These are phyloP conservation scores for Collybiopsis luxurians DNA, from an alignment of 768 basidiomycete genomes.

Conservation along the genomic window DNA sequence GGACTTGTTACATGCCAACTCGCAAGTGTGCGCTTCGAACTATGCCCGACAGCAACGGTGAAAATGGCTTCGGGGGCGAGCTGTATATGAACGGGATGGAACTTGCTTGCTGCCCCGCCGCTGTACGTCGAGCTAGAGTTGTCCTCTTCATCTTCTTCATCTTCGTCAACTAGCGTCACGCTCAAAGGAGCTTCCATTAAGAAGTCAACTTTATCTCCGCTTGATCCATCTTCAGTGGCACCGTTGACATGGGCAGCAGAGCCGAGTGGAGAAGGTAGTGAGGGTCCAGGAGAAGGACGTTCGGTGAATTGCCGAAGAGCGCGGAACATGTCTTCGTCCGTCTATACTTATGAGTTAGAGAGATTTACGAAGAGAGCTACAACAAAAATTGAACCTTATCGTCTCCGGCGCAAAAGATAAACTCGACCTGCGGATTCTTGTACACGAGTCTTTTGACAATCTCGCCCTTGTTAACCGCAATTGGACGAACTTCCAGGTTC, in stretches of 20 bases:
- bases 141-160: conserved; percentile 14
- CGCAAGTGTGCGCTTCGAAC: conserved; percentile 85
- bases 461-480: conserved; percentile 98
- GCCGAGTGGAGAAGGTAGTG: not conserved
- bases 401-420: conserved; percentile 97
- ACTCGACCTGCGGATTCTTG: conserved; percentile 90
- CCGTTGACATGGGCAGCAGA: not conserved
- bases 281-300: not conserved
- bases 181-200: conserved; percentile 59
- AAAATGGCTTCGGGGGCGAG: conserved; percentile 74
- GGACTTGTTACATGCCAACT: conserved; percentile 92
- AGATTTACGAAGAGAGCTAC: no score
- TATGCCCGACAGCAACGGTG: conserved; percentile 91
- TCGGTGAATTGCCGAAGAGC: conserved; percentile 63
- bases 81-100: conserved; percentile 53
- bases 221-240: not conserved
- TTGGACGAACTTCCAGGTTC: conserved; percentile 94
- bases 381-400: conserved; percentile 74
- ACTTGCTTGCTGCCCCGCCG: not conserved
- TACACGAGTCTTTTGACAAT: conserved; percentile 95
- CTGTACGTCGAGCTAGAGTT: not conserved
- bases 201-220: conserved; percentile 10
- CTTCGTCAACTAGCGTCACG: conserved; percentile 50
- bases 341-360: no score
- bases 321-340: conserved; percentile 99